Conservation (phyloP, 2,329 filamentous ascomycete genomes). For the Fusarium siculi region DNA sequence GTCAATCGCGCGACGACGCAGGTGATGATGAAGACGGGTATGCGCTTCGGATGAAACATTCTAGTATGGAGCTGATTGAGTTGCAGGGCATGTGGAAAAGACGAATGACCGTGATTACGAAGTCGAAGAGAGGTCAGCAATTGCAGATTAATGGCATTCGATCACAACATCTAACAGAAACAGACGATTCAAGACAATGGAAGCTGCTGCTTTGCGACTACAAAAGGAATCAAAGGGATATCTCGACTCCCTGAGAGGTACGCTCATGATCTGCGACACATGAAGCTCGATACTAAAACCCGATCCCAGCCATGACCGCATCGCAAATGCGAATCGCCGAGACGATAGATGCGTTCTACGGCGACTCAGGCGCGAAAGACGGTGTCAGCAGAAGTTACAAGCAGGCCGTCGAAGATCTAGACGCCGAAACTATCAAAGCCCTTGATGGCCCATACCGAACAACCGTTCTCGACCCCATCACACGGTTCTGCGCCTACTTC, state of each 20-base stretch:
- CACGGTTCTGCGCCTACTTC: constrained; percentile 97
- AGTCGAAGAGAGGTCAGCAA: constrained; percentile 84
- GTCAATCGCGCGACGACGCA: constrained; percentile 98
- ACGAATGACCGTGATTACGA: constrained; percentile 99
- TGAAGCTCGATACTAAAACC: constrained; percentile 18
- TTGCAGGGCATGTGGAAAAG: constrained; percentile 89
- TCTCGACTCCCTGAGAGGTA: constrained; percentile 91
- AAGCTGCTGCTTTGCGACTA: constrained; percentile 88
- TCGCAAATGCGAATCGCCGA: constrained; percentile 99
- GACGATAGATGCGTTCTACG: constrained; percentile 99
- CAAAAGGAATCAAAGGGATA: constrained; percentile 99
- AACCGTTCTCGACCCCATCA: constrained; percentile 95
- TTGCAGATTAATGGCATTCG: not conserved
- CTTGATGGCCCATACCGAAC: constrained; percentile 94
- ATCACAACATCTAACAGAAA: constrained; percentile 36
- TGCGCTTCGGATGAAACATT: constrained; percentile 35
- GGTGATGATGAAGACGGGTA: constrained; percentile 99
- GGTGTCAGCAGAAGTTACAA: constrained; percentile 98
- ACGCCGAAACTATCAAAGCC: constrained; percentile 98
- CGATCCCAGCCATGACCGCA: constrained; percentile 87
- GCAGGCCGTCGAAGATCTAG: constrained; percentile 96
- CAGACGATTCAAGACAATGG: constrained; percentile 97
- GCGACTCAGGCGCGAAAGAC: constrained; percentile 92
- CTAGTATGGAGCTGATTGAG: constrained; percentile 17
- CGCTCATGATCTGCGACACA: not conserved